phyloP scores from a whole-genome alignment of 192 early-diverging fungal genomes.

The Entomortierella chlamydospora region DNA sequence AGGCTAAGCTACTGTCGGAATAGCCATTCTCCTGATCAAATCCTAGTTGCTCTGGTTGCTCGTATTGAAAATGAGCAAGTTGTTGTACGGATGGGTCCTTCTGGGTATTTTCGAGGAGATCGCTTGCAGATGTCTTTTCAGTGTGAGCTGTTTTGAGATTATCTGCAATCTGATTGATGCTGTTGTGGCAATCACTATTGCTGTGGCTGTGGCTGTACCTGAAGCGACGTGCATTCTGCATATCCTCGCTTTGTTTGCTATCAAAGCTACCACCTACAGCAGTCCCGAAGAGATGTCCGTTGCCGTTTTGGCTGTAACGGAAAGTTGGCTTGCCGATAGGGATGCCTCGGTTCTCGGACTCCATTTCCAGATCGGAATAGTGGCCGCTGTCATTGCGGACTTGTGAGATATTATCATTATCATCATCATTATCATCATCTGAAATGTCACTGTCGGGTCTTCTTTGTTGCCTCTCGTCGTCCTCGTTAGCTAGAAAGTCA shows the following conservation, averaged over 20 bases:
- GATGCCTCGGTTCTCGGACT: slow-evolving; percentile 22
- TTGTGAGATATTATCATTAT: slow-evolving; percentile 8
- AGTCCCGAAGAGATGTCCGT: neutral
- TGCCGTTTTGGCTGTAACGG: slow-evolving; percentile 10
- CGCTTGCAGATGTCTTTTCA: neutral
- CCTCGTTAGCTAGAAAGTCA: slow-evolving; percentile 6
- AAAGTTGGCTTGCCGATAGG: slow-evolving; percentile 36
- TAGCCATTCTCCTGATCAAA: neutral
- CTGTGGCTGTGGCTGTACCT: slow-evolving; percentile 33
- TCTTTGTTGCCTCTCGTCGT: slow-evolving; percentile 13
- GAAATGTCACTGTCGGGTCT: slow-evolving; percentile 4
- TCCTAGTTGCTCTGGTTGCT: slow-evolving; percentile 5
- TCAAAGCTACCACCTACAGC: slow-evolving; percentile 14
- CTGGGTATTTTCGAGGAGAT: slow-evolving; percentile 2
- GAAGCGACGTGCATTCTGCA: slow-evolving; percentile 5
- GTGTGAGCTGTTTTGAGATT: slow-evolving; percentile 16
- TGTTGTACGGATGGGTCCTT: neutral
- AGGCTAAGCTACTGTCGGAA: neutral
- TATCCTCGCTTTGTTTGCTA: slow-evolving; percentile 1
- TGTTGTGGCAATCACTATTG: slow-evolving; percentile 39
- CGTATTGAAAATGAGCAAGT: slow-evolving; percentile 19
- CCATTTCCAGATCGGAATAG: slow-evolving; percentile 20
- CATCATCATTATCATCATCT: slow-evolving; percentile 15
- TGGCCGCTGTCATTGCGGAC: slow-evolving; percentile 37
- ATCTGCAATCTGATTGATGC: slow-evolving; percentile 32